Conservation (phyloP, 2,329 filamentous ascomycete species). For the Botrytis pseudocinerea region DNA sequence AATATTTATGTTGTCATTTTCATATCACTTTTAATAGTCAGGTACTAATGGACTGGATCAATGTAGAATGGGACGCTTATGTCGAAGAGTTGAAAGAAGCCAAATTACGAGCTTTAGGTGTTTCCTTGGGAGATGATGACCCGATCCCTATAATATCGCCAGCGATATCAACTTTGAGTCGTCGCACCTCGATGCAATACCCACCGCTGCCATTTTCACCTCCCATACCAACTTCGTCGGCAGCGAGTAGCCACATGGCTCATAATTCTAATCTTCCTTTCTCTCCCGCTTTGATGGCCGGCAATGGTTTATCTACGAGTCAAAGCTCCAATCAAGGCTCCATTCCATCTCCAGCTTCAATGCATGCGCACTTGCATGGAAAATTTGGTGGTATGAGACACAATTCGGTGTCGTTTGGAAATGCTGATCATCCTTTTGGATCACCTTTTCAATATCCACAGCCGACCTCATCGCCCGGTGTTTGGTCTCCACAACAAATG, state of each 20-base stretch:
- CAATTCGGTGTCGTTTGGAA: conserved; percentile 67
- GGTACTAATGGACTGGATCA: conserved; percentile 25
- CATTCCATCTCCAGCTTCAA: conserved; percentile 71
- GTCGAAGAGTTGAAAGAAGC: conserved; percentile 83
- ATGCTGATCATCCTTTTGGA: conserved; percentile 56
- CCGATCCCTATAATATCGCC: conserved; percentile 65
- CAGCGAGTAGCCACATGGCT: conserved; percentile 65
- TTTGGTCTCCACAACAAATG: conserved; percentile 57
- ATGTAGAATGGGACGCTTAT: conserved; percentile 69
- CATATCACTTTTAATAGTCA: background rate
- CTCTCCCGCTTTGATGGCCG: conserved; percentile 56
- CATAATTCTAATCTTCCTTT: conserved; percentile 54
- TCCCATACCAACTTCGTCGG: conserved; percentile 76
- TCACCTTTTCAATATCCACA: conserved; percentile 68
- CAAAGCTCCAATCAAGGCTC: conserved; percentile 65
- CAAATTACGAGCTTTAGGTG: conserved; percentile 87
- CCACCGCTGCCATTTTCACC: conserved; percentile 80
- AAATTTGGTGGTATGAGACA: conserved; percentile 63
- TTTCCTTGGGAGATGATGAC: conserved; percentile 76
- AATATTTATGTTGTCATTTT: conserved; percentile 1
- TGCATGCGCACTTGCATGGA: conserved; percentile 55
- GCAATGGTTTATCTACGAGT: conserved; percentile 58
- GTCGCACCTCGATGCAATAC: conserved; percentile 72
- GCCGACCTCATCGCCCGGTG: conserved; percentile 57
- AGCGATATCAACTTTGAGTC: conserved; percentile 57